These are phyloP conservation scores for Phytophthora ohioensis DNA, from an alignment of 352 stramenopile species.

Conservation along the genomic window DNA sequence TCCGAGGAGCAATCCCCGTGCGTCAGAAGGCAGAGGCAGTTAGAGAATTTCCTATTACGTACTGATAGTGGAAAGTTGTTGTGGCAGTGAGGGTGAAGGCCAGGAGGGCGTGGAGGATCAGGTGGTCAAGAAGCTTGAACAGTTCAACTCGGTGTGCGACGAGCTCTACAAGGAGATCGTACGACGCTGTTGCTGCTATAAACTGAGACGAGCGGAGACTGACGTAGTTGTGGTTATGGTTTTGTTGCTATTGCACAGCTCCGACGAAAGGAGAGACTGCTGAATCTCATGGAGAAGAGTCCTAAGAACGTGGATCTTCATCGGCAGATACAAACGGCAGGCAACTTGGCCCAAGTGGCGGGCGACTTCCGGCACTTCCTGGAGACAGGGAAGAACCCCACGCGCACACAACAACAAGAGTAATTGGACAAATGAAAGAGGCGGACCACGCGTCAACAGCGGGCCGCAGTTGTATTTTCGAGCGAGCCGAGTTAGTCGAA, in stretches of 20 bases:
- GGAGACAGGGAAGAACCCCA: constrained; percentile 62
- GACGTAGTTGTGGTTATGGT: constrained; percentile 5
- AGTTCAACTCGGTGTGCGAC: constrained; percentile 90
- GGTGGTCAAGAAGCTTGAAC: constrained; percentile 88
- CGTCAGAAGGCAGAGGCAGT: constrained; percentile 20
- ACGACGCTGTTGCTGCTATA: constrained; percentile 15
- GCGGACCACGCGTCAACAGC: constrained; percentile 19
- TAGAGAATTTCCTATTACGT: not conserved
- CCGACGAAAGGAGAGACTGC: constrained; percentile 81
- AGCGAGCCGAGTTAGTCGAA: constrained; percentile 26
- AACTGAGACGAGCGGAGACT: constrained; percentile 10
- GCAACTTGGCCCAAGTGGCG: constrained; percentile 85
- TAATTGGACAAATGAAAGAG: constrained; percentile 40
- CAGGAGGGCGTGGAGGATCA: constrained; percentile 67
- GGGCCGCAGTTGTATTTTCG: constrained; percentile 43
- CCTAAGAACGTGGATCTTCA: constrained; percentile 87
- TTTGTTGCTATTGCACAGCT: constrained; percentile 49
- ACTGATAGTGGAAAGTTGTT: constrained; percentile 1
- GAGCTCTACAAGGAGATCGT: constrained; percentile 92
- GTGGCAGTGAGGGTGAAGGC: constrained; percentile 41
- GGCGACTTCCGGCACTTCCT: constrained; percentile 87
- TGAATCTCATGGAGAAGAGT: constrained; percentile 88
- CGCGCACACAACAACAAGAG: constrained; percentile 41
- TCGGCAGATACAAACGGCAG: constrained; percentile 87
- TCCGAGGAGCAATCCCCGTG: constrained; percentile 78